These are phyloP conservation scores for Macrolepiota fuliginosa DNA, from an alignment of 768 basidiomycete genomes.

Conservation along the genomic window DNA sequence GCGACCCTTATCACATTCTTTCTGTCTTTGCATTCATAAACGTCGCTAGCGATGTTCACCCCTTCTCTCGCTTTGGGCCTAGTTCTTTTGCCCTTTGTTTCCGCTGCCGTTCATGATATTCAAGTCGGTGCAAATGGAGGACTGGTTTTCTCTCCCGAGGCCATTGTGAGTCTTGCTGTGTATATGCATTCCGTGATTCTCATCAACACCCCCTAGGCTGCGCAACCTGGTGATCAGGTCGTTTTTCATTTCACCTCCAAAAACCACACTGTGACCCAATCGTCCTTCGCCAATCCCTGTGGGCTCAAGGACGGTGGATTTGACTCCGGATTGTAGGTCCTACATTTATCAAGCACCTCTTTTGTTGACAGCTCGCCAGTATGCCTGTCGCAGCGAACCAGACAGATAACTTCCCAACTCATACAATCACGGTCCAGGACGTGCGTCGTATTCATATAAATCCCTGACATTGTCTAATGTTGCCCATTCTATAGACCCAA, in stretches of 20 bases:
- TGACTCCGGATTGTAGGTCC: constrained; percentile 55
- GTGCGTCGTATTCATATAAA: constrained; percentile 22
- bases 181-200: not conserved
- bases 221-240: constrained; percentile 54
- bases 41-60: constrained; percentile 45
- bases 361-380: constrained; percentile 26
- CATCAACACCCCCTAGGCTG: constrained; percentile 30
- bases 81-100: constrained; percentile 47
- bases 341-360: constrained; percentile 8
- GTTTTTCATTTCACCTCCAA: constrained; percentile 60
- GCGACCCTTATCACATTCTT: constrained; percentile 23
- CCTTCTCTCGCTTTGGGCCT: constrained; percentile 43
- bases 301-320: constrained; percentile 48
- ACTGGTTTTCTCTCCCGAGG: constrained; percentile 46
- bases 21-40: constrained; percentile 27
- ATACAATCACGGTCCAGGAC: constrained; percentile 48
- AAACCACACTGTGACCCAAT: constrained; percentile 55
- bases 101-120: constrained; percentile 49
- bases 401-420: constrained; percentile 47
- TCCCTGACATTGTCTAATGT: not conserved
- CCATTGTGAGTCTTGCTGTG: constrained; percentile 39
- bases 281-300: constrained; percentile 53
- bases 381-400: constrained; percentile 51
- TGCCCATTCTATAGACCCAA: constrained; percentile 33
- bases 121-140: constrained; percentile 47